These are phyloP conservation scores for Zymoseptoria brevis DNA, from an alignment of 2,329 filamentous ascomycete species.

Conservation along the genomic window DNA sequence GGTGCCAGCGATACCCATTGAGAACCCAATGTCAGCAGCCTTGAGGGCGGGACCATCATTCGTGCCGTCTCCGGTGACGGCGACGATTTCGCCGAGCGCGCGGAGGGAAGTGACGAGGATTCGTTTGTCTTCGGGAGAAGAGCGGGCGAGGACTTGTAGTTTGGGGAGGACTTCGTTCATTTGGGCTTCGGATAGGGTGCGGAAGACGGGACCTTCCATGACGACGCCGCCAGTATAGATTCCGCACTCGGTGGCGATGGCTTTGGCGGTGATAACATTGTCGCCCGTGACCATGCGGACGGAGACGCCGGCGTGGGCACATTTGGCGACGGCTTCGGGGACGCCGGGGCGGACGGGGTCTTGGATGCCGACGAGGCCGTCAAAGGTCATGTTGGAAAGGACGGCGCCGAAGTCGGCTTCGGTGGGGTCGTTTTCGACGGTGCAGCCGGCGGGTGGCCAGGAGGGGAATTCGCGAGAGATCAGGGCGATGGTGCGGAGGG, in stretches of 20 bases:
- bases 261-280: constrained; percentile 64
- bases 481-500: constrained; percentile 75
- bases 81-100: constrained; percentile 57
- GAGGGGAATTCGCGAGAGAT: constrained; percentile 73
- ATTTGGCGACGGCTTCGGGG: constrained; percentile 54
- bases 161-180: constrained; percentile 53
- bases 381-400: constrained; percentile 64
- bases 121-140: constrained; percentile 61
- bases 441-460: constrained; percentile 60
- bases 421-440: constrained; percentile 51
- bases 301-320: constrained; percentile 58
- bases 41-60: constrained; percentile 60
- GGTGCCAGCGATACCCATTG: constrained; percentile 59
- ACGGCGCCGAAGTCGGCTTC: constrained; percentile 63
- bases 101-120: constrained; percentile 57
- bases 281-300: constrained; percentile 70
- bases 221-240: constrained; percentile 46
- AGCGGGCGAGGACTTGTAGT: constrained; percentile 59
- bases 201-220: constrained; percentile 40
- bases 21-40: constrained; percentile 59
- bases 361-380: constrained; percentile 66
- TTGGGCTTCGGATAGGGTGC: constrained; percentile 33
- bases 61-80: constrained; percentile 59
- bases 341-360: constrained; percentile 64
- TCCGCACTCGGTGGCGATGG: constrained; percentile 66